Base-by-base conservation (phyloP, 2,329 filamentous ascomycete species). In the Coniochaeta pulveracea region DNA sequence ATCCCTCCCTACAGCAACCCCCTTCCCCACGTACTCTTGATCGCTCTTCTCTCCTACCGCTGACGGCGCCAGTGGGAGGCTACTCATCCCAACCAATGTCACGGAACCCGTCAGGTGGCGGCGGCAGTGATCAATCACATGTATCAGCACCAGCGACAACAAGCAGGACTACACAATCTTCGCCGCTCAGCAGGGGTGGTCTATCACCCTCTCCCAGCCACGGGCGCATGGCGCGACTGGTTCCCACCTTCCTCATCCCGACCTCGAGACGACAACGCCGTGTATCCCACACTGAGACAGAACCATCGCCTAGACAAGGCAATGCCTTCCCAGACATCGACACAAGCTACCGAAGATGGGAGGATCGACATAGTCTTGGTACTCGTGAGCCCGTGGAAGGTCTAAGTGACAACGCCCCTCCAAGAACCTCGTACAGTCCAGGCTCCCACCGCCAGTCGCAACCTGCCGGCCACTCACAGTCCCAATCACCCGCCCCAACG, bases 11-110 rank as follows among this genome's bases (percentile, higher is more conserved):
- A 22, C 18, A 16, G 21, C n/a, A 16, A 6, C 15, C 15, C 9
- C 32, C 21, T 5, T 3, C 10, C 26, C 21, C 5, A 28, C 42
- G 41, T n/a, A 34, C 41, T 19, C 41, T 31, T 36, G 37, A 19
- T 17, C 42, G 41, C 17, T 26, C 15, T 28, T 42, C 16, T 43
- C 41, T 5, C 48, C 32, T 48, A 44, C 35, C 46, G 39, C 33
- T 38, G 47, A n/a, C 34, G 43, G 19, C 43, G 38, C 45, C 21
- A 41, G 43, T 1, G 0, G 45, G 53, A 14, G 63, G 63, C 4
- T 68, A 69, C 43, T 56, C 58, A 17, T 66, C 63, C 6, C 59
- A 66, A 38, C 65, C 66, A 5, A 66, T 70, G 61, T 63, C 62
- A 2, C 60, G 65, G 4, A 50, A 66, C 38, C 43, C 56, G 4